Percentiles rank a stretch among this genome's conserved stretches.
Conservation (phyloP, 495 filamentous ascomycete species). For the Aspergillus asperescens region DNA sequence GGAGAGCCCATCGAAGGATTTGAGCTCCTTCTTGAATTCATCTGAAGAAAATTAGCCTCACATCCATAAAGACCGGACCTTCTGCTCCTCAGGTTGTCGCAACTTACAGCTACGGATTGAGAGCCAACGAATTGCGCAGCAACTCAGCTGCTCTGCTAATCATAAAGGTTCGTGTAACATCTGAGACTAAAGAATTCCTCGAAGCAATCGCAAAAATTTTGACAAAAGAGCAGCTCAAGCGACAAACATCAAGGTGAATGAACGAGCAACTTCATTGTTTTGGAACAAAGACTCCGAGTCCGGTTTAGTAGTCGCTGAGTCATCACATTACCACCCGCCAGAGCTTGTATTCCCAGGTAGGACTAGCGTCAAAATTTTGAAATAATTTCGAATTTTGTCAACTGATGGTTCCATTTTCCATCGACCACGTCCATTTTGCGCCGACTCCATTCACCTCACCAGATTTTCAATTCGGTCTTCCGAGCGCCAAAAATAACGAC, state of each 20-base stretch:
- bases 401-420: constrained; percentile 23
- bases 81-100: neutral
- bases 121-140: neutral
- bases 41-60: constrained; percentile 17
- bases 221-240: neutral
- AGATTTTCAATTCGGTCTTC: constrained; percentile 15
- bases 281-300: constrained; percentile 8
- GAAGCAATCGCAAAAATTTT: neutral
- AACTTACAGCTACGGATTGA: constrained; percentile 1
- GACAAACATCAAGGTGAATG: neutral
- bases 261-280: constrained; percentile 14
- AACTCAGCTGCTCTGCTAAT: neutral
- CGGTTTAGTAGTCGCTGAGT: constrained; percentile 28
- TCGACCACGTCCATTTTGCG: constrained; percentile 21
- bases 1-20: constrained; percentile 32
- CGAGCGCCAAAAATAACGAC: constrained; percentile 22
- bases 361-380: constrained; percentile 43
- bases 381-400: constrained; percentile 39
- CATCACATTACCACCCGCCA: constrained; percentile 23
- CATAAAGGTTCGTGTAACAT: neutral
- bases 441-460: constrained; percentile 15
- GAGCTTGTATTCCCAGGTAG: constrained; percentile 20
- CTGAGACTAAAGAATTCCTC: neutral
- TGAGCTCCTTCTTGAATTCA: constrained; percentile 30
- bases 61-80: neutral